These are phyloP conservation scores for Penicillium ucsense DNA, from an alignment of 495 filamentous ascomycete species.

Conservation along the genomic window DNA sequence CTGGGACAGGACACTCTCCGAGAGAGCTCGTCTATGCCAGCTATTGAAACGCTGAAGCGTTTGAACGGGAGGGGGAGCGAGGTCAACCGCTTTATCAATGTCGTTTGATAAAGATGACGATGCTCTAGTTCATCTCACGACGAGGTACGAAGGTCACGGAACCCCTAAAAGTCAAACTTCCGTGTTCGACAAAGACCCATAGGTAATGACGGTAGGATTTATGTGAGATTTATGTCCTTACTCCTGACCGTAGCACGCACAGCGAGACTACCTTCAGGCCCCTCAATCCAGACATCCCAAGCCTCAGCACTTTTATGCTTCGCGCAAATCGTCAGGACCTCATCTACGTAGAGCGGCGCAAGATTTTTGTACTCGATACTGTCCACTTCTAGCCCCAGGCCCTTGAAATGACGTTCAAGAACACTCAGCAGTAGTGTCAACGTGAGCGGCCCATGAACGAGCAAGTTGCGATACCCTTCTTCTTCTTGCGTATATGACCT, in stretches of 20 bases:
- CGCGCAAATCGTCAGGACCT: slow-evolving; percentile 52
- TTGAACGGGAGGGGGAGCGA: too few relatives aligned
- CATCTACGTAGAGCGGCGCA: slow-evolving; percentile 67
- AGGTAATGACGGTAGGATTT: too few relatives aligned
- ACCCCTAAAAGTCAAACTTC: too few relatives aligned
- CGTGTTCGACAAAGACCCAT: too few relatives aligned
- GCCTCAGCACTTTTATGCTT: slow-evolving; percentile 23
- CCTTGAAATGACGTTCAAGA: slow-evolving; percentile 42
- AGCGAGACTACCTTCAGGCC: slow-evolving; percentile 45
- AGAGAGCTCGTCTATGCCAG: too few relatives aligned
- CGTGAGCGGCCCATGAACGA: slow-evolving; percentile 84
- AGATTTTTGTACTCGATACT: slow-evolving; percentile 70
- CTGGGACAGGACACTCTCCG: too few relatives aligned
- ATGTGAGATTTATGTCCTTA: too few relatives aligned
- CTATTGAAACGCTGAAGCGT: too few relatives aligned
- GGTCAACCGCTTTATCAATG: too few relatives aligned
- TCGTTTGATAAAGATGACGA: too few relatives aligned
- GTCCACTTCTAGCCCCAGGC: slow-evolving; percentile 18
- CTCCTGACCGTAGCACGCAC: slow-evolving; percentile 45
- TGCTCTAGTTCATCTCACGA: too few relatives aligned
- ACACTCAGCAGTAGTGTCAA: slow-evolving; percentile 62
- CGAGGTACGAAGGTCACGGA: too few relatives aligned
- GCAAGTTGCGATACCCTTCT: slow-evolving; percentile 63
- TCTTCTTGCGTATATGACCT: slow-evolving; percentile 52
- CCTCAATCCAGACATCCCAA: slow-evolving; percentile 64